Percentiles rank a stretch among this genome's conserved stretches.
These are phyloP conservation scores for Porcisia hertigi DNA, from an alignment of 208 protist genomes.

Conservation along the genomic window DNA sequence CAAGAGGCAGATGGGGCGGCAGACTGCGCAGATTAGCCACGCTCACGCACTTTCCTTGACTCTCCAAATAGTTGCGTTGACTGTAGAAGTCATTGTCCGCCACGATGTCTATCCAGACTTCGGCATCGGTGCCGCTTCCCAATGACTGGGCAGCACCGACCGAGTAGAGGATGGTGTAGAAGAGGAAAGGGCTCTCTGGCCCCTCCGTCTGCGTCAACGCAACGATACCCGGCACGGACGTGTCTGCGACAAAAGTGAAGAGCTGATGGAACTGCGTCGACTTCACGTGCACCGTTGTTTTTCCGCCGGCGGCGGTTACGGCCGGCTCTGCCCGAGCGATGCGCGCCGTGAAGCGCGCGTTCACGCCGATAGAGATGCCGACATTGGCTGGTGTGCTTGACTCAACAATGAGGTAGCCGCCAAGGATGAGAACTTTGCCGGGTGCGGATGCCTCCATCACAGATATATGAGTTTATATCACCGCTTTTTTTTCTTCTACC, in stretches of 20 bases:
- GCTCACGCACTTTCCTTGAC: conserved; percentile 47
- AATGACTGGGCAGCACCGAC: conserved; percentile 46
- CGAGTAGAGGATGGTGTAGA: conserved; percentile 70
- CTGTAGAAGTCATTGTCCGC: conserved; percentile 95
- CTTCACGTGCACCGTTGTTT: conserved; percentile 51
- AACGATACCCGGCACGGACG: conserved; percentile 31
- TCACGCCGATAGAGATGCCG: conserved; percentile 93
- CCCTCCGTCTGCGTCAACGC: conserved; percentile 62
- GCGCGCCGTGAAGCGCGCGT: conserved; percentile 86
- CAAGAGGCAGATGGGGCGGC: conserved; percentile 64
- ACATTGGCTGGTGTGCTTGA: conserved; percentile 59
- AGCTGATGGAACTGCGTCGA: conserved; percentile 84
- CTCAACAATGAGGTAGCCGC: conserved; percentile 95
- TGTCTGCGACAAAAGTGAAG: conserved; percentile 60
- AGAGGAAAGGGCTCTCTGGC: conserved; percentile 62
- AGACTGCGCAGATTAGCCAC: conserved; percentile 59
- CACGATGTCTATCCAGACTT: conserved; percentile 60
- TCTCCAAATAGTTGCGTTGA: conserved; percentile 84
- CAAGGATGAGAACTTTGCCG: conserved; percentile 96
- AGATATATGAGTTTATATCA: too few species aligned
- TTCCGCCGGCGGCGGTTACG: conserved; percentile 1
- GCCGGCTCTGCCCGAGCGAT: conserved; percentile 21
- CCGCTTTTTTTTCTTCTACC: too few species aligned
- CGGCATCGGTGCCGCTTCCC: conserved; percentile 21
- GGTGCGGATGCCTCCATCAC: conserved; percentile 78